Evolutionary conservation across 1,284 basidiomycete species (phyloP).

Genomic region (Apiotrichum gamsii): DNA sequence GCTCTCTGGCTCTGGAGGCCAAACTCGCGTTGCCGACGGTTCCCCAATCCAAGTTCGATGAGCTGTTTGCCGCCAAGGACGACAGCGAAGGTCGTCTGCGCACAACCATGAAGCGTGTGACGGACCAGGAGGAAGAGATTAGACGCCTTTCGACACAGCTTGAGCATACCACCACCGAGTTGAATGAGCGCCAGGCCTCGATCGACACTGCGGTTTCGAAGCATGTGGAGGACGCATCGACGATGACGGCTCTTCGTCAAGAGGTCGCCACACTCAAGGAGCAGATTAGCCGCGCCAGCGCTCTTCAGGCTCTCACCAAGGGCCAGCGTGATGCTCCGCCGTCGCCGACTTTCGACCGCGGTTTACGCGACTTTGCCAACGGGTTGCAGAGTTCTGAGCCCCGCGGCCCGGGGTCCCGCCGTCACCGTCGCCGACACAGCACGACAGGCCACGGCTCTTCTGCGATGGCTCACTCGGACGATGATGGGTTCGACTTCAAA

Average conservation of each 20-base stretch:
- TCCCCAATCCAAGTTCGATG: conserved; percentile 68
- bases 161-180: conserved; percentile 51
- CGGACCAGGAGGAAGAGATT: conserved; percentile 80
- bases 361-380: conserved; percentile 50
- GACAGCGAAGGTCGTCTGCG: conserved; percentile 77
- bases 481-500: conserved; percentile 47
- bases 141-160: conserved; percentile 74
- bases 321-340: conserved; percentile 54
- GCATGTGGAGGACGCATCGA: conserved; percentile 70
- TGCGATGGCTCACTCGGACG: conserved; percentile 3
- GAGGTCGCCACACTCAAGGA: conserved; percentile 89
- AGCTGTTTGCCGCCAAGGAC: conserved; percentile 67
- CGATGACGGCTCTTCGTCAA: conserved; percentile 80
- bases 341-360: conserved; percentile 59
- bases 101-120: conserved; percentile 63
- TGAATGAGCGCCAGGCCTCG: conserved; percentile 72
- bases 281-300: conserved; percentile 89
- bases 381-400: conserved; percentile 56
- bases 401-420: conserved; percentile 37
- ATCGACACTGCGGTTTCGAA: conserved; percentile 50
- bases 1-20: conserved; percentile 65
- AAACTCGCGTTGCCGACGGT: conserved; percentile 68
- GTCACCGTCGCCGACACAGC: conserved; percentile 51
- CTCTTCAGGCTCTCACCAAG: conserved; percentile 73
- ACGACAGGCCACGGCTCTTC: conserved; percentile 29